These are phyloP conservation scores for Silene noctiflora DNA, from an alignment of 179 eudicot genomes.

Conservation along the genomic window DNA sequence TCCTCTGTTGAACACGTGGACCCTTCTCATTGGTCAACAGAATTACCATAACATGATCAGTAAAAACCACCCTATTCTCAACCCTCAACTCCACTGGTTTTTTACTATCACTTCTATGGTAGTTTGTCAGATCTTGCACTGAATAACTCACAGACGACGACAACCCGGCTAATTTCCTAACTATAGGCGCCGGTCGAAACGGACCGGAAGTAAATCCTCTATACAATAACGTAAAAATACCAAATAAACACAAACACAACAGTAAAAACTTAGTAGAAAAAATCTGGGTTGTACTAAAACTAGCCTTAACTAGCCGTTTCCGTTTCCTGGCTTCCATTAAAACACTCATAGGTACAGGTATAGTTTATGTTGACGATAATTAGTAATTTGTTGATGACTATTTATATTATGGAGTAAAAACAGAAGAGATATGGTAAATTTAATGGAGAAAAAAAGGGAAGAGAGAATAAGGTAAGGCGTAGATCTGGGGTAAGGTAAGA, in stretches of 20 bases:
- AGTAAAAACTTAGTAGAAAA: conserved; percentile 25
- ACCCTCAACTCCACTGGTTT: conserved; percentile 29
- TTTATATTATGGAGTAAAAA: too few species aligned
- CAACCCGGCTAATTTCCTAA: conserved; percentile 17
- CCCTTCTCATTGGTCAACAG: conserved; percentile 26
- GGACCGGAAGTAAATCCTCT: conserved; percentile 24
- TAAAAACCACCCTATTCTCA: conserved; percentile 59
- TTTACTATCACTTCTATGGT: background rate
- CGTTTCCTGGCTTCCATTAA: conserved; percentile 39
- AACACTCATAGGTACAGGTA: conserved; percentile 9
- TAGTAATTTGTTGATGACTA: too few species aligned
- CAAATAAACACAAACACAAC: conserved; percentile 20
- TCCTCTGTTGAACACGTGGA: conserved; percentile 22
- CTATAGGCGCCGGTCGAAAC: conserved; percentile 33
- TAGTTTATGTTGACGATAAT: too few species aligned
- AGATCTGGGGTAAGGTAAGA: conserved; percentile 26
- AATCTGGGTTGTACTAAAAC: conserved; percentile 11
- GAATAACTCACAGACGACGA: conserved; percentile 31
- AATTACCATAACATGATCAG: conserved; percentile 63
- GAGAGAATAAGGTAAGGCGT: background rate
- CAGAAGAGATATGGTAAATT: background rate
- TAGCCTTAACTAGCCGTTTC: conserved; percentile 31
- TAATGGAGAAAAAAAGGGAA: background rate
- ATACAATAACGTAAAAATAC: conserved; percentile 24
- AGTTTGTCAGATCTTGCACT: conserved; percentile 25